A percentile compares a stretch with the other conserved stretches of the same genome.
phyloP scores from a whole-genome alignment of 805 yeast genomes.

The Sugiyamaella mastotermitis region DNA sequence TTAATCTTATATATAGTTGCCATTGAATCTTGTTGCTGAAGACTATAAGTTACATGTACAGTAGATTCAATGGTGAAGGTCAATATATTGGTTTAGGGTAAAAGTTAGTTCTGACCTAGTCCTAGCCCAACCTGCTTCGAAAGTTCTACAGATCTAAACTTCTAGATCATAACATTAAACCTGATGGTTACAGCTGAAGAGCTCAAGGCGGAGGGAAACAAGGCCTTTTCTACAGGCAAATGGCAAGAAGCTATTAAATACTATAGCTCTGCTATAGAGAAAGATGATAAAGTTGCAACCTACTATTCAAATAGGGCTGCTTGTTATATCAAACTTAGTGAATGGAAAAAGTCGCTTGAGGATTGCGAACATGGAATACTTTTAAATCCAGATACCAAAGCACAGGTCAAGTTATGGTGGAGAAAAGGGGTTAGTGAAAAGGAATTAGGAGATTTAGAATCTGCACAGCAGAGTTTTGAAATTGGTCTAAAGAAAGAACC shows the following conservation, averaged over 20 bases:
- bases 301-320: conserved; percentile 22
- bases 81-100: too few species aligned
- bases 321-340: conserved; percentile 16
- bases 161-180: too few species aligned
- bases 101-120: too few species aligned
- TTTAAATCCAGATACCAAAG: conserved; percentile 2
- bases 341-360: conserved; percentile 12
- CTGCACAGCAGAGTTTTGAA: conserved; percentile 10
- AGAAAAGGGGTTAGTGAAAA: conserved; percentile 15
- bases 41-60: too few species aligned
- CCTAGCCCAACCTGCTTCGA: too few species aligned
- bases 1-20: too few species aligned
- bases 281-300: conserved; percentile 9
- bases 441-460: conserved; percentile 8
- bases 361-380: conserved; percentile 16
- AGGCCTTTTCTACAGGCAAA: conserved; percentile 8
- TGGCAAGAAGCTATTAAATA: conserved; percentile 14
- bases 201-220: conserved; percentile 1
- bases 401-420: conserved; percentile 15
- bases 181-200: too few species aligned
- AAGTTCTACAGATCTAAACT: too few species aligned
- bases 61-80: too few species aligned
- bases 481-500: conserved; percentile 14
- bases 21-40: too few species aligned
- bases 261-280: conserved; percentile 17